Percentiles rank a stretch among this genome's conserved stretches.
Conservation (phyloP, 495 filamentous ascomycete species). For the Penicillium angulare region DNA sequence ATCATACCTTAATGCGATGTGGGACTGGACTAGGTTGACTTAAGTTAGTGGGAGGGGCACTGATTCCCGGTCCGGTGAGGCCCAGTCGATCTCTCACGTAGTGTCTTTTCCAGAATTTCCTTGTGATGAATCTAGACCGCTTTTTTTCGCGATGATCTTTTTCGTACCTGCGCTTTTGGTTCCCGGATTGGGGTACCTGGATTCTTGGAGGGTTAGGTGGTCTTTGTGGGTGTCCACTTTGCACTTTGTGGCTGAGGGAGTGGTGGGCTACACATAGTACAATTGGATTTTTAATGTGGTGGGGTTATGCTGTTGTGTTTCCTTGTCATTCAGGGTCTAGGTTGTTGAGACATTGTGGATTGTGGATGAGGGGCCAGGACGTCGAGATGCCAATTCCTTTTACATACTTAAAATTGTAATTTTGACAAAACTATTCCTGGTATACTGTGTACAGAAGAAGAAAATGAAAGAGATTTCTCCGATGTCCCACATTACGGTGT, state of each 20-base stretch:
- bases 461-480: background rate
- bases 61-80: background rate
- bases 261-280: no score
- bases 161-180: conserved; percentile 15
- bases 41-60: conserved; percentile 2
- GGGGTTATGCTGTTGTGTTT: no score
- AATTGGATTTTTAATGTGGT: no score
- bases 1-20: conserved; percentile 13
- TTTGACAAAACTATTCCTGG: conserved; percentile 1
- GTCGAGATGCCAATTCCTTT: background rate
- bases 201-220: background rate
- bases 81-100: background rate
- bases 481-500: background rate
- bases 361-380: background rate
- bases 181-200: background rate
- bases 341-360: no score
- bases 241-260: no score
- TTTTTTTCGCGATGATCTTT: background rate
- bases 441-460: background rate
- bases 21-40: conserved; percentile 7
- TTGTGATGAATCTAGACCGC: conserved; percentile 16
- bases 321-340: no score
- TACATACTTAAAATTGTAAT: no score
- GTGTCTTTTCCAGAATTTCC: conserved; percentile 12
- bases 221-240: background rate